These are phyloP conservation scores for Penicillium coprophilum DNA, from an alignment of 495 filamentous ascomycete species.

Conservation along the genomic window DNA sequence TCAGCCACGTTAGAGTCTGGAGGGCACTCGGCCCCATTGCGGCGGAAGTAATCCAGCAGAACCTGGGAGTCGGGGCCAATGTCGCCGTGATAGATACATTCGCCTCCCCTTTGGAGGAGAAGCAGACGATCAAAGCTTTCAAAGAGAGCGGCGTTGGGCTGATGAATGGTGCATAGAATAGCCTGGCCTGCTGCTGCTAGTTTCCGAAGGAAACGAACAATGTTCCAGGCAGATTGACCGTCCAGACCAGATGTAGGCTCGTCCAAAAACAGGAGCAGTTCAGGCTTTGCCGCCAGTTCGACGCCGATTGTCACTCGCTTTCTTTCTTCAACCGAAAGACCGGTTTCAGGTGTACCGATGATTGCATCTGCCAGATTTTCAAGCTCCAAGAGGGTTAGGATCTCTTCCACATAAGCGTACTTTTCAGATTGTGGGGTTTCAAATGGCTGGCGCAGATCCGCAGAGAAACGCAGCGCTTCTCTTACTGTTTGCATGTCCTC, in stretches of 20 bases:
- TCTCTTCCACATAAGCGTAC: constrained; percentile 78
- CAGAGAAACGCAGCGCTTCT: constrained; percentile 82
- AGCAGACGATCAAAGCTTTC: constrained; percentile 73
- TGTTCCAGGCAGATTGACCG: constrained; percentile 82
- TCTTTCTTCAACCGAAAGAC: constrained; percentile 87
- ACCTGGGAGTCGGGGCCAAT: constrained; percentile 54
- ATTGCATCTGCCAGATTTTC: constrained; percentile 81
- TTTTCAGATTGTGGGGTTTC: constrained; percentile 70
- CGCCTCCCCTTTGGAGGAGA: constrained; percentile 63
- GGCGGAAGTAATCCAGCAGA: constrained; percentile 53
- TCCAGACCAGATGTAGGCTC: constrained; percentile 91
- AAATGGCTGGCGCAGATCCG: constrained; percentile 73
- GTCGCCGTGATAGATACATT: constrained; percentile 66
- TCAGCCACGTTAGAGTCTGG: constrained; percentile 75
- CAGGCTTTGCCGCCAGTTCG: constrained; percentile 81
- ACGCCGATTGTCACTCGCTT: constrained; percentile 91
- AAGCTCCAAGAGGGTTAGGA: constrained; percentile 79
- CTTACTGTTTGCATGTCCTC: constrained; percentile 75
- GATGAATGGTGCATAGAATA: constrained; percentile 90
- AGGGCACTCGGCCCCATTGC: constrained; percentile 48
- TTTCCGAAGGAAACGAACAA: constrained; percentile 84
- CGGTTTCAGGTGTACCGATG: constrained; percentile 71
- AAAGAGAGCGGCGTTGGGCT: constrained; percentile 83
- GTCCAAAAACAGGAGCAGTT: constrained; percentile 84
- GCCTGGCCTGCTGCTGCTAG: constrained; percentile 80